These are phyloP conservation scores for Malassezia pachydermatis DNA, from an alignment of 1,284 basidiomycete genomes.

Conservation along the genomic window DNA sequence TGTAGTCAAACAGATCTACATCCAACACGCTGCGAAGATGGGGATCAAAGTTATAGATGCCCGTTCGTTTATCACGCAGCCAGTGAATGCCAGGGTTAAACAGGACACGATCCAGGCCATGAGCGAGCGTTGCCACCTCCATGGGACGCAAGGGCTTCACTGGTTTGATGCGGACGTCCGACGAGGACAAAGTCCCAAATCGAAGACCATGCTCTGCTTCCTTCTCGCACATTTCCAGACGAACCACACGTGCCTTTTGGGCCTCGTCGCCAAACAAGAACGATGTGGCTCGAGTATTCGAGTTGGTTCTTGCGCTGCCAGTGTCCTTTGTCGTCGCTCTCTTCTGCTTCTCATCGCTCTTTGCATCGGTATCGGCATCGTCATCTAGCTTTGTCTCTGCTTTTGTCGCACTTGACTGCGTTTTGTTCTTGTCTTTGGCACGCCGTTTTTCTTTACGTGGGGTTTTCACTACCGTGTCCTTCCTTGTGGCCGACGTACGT, in stretches of 20 bases:
- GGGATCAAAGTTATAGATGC: conserved; percentile 74
- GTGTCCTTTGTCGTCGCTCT: not conserved
- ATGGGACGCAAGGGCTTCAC: conserved; percentile 39
- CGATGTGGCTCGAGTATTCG: conserved; percentile 3
- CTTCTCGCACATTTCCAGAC: conserved; percentile 9
- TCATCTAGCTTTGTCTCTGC: too few species aligned
- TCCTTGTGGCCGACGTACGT: too few species aligned
- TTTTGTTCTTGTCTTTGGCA: too few species aligned
- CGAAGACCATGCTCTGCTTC: not conserved
- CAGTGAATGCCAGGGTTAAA: conserved; percentile 72
- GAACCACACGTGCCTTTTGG: conserved; percentile 6
- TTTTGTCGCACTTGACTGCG: too few species aligned
- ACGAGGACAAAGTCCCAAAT: not conserved
- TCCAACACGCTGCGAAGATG: conserved; percentile 63
- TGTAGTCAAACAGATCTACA: conserved; percentile 81
- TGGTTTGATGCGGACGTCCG: conserved; percentile 2
- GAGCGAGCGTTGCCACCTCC: conserved; percentile 60
- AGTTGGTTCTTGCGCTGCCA: not conserved
- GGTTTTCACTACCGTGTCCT: too few species aligned
- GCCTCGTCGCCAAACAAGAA: conserved; percentile 13
- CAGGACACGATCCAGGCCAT: conserved; percentile 61
- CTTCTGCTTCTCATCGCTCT: too few species aligned
- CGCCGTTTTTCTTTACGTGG: too few species aligned
- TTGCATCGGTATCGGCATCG: too few species aligned
- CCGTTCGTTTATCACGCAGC: conserved; percentile 73